Evolutionary conservation across 345 rosid genomes (phyloP).

Genomic region (Pugionium dolabratum): DNA sequence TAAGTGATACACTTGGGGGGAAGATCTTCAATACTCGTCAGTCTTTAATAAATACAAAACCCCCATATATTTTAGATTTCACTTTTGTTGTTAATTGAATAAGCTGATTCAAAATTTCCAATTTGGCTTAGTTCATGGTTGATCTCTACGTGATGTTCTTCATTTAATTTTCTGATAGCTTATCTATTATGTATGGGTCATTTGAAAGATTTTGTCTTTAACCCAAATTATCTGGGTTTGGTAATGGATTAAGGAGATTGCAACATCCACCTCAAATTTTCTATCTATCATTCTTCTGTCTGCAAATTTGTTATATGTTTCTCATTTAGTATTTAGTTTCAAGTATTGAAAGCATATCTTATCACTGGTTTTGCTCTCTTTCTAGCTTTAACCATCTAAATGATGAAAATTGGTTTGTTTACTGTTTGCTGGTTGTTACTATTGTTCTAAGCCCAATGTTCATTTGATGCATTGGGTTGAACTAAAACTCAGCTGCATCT

Average conservation of each 20-base stretch:
- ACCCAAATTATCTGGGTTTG: background rate
- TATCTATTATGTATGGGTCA: background rate
- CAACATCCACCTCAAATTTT: background rate
- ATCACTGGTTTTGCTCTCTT: no score
- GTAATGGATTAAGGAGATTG: background rate
- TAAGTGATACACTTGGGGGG: slow-evolving; percentile 24
- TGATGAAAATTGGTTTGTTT: background rate
- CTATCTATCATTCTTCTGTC: background rate
- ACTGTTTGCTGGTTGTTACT: background rate
- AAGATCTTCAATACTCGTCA: slow-evolving; percentile 25
- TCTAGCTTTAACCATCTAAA: no score
- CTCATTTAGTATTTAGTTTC: no score
- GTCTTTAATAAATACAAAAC: background rate
- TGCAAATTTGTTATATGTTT: background rate
- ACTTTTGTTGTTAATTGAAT: slow-evolving; percentile 2
- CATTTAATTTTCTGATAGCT: background rate
- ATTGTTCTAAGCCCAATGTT: background rate
- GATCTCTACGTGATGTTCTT: background rate
- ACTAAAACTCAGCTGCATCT: no score
- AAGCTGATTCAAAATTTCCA: background rate
- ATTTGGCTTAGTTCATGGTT: background rate
- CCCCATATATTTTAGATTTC: background rate
- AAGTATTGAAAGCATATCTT: no score
- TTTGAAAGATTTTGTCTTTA: background rate
- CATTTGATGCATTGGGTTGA: background rate